Base-by-base conservation (phyloP, 768 basidiomycete species). In the Pleurotus eryngii region DNA sequence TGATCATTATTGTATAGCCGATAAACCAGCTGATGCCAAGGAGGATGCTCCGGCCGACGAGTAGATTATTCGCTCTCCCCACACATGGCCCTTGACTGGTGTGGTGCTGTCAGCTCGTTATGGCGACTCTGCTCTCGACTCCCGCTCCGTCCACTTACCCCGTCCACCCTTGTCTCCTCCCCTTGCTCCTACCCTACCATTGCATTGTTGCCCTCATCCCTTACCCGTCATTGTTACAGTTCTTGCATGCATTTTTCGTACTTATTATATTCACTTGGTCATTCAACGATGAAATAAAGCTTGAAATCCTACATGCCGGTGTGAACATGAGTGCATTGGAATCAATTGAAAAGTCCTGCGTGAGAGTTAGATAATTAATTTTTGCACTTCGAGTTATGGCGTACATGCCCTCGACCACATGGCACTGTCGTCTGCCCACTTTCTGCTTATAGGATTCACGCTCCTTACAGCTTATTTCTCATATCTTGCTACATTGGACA, bases 41-140 rank as follows among this genome's bases (percentile, higher is more conserved):
- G 87, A 92, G 14, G 90, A 86, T 40, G 80, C 76, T 38, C 76
- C 84, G 49, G 85, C 75, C 49, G 88, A 90, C 59, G 89, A 91
- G 71, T 85, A 82, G 68, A 80, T 68, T 8, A 17, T 50, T 37
- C 5, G 20, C 27, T 26, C 39, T 4, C n/a, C 37, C n/a, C 38
- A 37, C 42, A 14, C 42, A 45, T 17, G 42, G 42, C 20, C 42
- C 42, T 43, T 43, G 42, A 20, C 20, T 15, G 26, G 46, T 53
- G 30, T 43, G 46, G 60, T 64, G 30, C 55, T 50, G 26, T 46
- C 42, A 57, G 48, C 54, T 58, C 60, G 35, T 67, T 55, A 59
- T 62, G 58, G 62, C 47, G 61, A 62, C 55, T 63, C 56, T 57
- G 67, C 58, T 62, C 62, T 49, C 56, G 46, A 58, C 62, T 55